phyloP scores from a whole-genome alignment of 148 eudicot species.

The Rhododendron molle region DNA sequence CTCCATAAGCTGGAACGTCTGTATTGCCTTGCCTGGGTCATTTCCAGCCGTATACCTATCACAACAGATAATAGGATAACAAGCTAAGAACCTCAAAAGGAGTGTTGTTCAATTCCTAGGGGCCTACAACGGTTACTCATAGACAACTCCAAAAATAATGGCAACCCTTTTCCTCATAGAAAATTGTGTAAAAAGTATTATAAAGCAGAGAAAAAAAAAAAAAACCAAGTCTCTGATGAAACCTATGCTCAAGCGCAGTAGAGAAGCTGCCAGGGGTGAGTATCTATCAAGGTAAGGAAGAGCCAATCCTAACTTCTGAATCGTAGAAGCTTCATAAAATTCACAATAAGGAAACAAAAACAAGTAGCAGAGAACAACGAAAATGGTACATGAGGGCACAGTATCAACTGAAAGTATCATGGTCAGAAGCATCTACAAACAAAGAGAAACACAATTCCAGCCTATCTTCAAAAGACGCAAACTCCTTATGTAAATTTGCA shows the following conservation, averaged over 20 bases:
- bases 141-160: neutral
- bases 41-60: slow-evolving; percentile 76
- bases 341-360: neutral
- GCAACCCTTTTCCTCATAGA: neutral
- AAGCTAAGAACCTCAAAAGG: neutral
- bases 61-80: neutral
- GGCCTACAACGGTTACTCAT: neutral
- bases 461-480: neutral
- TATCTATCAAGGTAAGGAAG: neutral
- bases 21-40: slow-evolving; percentile 59
- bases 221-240: neutral
- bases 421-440: neutral
- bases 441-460: neutral
- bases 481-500: neutral
- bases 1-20: slow-evolving; percentile 76
- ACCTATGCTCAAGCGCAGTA: neutral
- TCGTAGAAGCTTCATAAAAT: neutral
- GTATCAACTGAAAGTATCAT: neutral
- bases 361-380: neutral
- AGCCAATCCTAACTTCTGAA: neutral
- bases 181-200: neutral
- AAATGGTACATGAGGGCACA: neutral
- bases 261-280: neutral
- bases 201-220: neutral
- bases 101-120: neutral